Evolutionary conservation across 2,329 filamentous ascomycete genomes (phyloP), one percentile per base, ranked within the genome.

Genomic region (Beauveria australis): DNA sequence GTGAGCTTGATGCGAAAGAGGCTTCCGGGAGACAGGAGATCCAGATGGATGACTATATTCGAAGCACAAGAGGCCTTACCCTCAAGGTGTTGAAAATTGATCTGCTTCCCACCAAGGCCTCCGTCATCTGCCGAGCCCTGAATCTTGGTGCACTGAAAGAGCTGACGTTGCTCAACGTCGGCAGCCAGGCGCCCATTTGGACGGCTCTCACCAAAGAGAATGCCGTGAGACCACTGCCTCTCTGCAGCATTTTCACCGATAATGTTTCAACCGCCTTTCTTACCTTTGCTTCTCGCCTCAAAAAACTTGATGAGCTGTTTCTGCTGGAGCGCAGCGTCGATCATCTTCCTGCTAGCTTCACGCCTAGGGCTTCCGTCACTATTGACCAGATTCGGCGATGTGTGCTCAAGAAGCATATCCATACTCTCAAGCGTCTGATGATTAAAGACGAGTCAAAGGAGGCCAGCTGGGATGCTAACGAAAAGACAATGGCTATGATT

Each of bases 121-220:
- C 80, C 0, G 77, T 86, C 0, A 67, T 89, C 9, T 79, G 76
- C 19, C 75, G 77, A 30, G 81, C 82, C 0, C 72, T 88, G 41
- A 83, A 88, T 65, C 66, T 88, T 3, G 74, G 74, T n/a, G 74
- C 75, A 4, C 73, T 89, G n/a, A 79, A 74, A 64, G 78, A 76
- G 52, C 73, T 89, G 19, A 85, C 83, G 1, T 74, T 89, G 26
- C 77, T 89, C 51, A 86, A 85, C 63, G 84, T 88, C 19, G 86
- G 86, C 1, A 75, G 80, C 5, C 86, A 89, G 68, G 76, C 76
- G 30, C 74, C 79, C 0, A 80, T 88, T 63, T 89, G 86, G 86
- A 73, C 75, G 1, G 70, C 81, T 60, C 71, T 88, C 47, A 72
- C 76, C 19, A 81, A 79, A 64, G 77, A 85, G 65, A 84, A 86